Conservation (phyloP, 768 basidiomycete genomes). For the Rossbeevera mucosa region DNA sequence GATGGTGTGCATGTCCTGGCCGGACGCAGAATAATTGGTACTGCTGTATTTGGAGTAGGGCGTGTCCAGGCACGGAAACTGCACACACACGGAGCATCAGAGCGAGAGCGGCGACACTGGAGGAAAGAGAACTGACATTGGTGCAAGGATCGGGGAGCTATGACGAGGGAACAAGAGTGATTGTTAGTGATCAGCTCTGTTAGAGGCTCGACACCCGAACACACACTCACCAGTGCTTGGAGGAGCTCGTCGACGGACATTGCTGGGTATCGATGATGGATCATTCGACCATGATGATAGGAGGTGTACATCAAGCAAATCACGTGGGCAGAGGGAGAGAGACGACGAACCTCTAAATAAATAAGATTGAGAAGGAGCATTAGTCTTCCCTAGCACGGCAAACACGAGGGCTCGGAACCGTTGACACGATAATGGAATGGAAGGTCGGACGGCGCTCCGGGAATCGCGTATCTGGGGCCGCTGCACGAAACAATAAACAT, state of each 20-base stretch:
- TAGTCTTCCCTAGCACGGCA: background rate
- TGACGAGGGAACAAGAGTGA: no score
- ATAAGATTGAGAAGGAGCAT: background rate
- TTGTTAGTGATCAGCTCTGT: background rate
- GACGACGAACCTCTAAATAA: no score
- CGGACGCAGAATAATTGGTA: conserved; percentile 14
- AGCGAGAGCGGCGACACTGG: background rate
- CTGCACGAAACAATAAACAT: background rate
- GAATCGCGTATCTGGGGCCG: background rate
- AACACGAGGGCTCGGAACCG: background rate
- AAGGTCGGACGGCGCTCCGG: background rate
- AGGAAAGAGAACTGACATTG: conserved; percentile 4
- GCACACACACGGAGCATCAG: background rate
- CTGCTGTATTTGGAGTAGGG: conserved; percentile 12
- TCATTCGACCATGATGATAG: background rate
- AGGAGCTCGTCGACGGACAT: conserved; percentile 13
- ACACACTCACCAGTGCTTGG: conserved; percentile 7
- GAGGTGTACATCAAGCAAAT: conserved; percentile 5
- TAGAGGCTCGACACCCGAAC: background rate
- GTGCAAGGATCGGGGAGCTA: conserved; percentile 15
- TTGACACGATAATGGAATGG: background rate
- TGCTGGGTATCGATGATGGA: conserved; percentile 7
- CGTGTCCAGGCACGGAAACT: conserved; percentile 18
- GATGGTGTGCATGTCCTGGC: conserved; percentile 10
- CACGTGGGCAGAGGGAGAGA: background rate